Evolutionary conservation across 441 rosid genomes (phyloP).

Genomic region (Corymbia calophylla): DNA sequence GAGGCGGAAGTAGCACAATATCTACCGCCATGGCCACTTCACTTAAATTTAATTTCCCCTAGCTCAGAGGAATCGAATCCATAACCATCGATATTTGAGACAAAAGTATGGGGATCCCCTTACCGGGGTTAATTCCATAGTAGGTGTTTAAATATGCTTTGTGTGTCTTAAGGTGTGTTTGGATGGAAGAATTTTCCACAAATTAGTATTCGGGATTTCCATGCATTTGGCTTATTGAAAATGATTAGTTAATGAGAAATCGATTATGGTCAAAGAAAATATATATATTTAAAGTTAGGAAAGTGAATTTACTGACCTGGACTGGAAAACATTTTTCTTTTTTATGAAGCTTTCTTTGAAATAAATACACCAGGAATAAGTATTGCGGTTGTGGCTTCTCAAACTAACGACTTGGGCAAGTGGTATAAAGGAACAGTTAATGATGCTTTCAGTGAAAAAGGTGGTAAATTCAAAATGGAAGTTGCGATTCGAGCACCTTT

Average conservation of each 20-base stretch:
- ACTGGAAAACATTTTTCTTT: neutral
- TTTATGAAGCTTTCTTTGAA: no score
- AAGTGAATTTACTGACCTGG: neutral
- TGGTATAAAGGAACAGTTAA: neutral
- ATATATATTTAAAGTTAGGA: no score
- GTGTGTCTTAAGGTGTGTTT: neutral
- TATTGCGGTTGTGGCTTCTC: neutral
- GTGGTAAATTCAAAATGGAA: neutral
- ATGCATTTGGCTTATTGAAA: accelerated
- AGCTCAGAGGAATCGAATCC: neutral
- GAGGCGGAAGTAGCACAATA: neutral
- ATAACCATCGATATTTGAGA: neutral
- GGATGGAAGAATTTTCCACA: accelerated
- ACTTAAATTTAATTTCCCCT: neutral
- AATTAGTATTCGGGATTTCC: neutral
- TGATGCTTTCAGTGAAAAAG: neutral
- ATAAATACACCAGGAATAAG: neutral
- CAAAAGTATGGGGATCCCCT: neutral
- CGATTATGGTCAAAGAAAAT: no score
- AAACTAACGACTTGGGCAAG: neutral
- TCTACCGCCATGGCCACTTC: neutral
- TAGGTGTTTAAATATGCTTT: neutral
- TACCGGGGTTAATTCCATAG: neutral
- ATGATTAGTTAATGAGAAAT: accelerated
- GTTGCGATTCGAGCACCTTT: neutral